Evolutionary conservation across 768 basidiomycete species (phyloP), one percentile per base, ranked within the genome.

Genomic region (Candolleomyces eurysporus): DNA sequence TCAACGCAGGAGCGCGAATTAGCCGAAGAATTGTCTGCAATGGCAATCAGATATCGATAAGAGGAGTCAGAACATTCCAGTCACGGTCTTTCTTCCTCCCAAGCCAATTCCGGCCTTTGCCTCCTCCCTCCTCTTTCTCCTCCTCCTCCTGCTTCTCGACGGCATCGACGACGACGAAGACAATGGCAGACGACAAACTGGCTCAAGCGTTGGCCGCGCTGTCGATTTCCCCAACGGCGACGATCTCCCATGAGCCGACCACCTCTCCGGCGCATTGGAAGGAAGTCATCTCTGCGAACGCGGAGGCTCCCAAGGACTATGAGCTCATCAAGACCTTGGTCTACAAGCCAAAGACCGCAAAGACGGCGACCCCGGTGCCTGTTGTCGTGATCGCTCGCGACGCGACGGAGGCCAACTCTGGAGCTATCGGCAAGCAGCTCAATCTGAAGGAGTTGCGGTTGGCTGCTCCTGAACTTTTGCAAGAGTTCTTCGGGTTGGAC

Each of bases 331-430:
- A 94, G 74, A 91, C 90, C 52, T 88, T 96, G 66, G 89, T 96
- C 59, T 96, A 93, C 88, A 98, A 98, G 72, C 95, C 95, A 36
- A 96, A 96, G 76, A 94, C 94, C 2, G 90, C 94, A n/a, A 97
- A 97, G 73, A 83, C 85, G 0, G 92, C 91, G 7, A 85, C 83
- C 32, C 87, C 93, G 1, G 82, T 93, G 57, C 95, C 94, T 8
- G 87, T 98, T 61, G 82, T 98, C 65, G 88, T 96, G 61, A 83
- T 98, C 72, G 92, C 92, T 10, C 81, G 86, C 68, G 94, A 96
- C 69, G 80, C 83, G 30, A 92, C 92, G n/a, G 91, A 95, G 68
- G 91, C 90, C 8, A 88, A 83, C 72, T 90, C 92, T 2, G 82
- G 79, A 4, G 83, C 87, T 13, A 82, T 97, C 64, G 91, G 84